Conservation (phyloP, 805 yeast genomes). For the Pichia paraexigua region DNA sequence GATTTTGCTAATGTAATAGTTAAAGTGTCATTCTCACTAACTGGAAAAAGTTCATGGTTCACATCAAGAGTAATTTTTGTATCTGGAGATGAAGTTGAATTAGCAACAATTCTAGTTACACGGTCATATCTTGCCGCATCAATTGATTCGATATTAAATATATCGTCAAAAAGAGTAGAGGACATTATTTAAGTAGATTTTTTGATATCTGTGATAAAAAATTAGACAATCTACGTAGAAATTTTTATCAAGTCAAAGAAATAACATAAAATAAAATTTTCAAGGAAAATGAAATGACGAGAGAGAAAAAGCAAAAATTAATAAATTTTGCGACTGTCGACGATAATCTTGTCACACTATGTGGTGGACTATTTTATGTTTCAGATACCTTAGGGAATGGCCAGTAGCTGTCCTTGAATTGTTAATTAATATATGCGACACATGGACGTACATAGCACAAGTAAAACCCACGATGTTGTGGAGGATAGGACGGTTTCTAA, state of each 20-base stretch:
- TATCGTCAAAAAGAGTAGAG: slow-evolving; percentile 83
- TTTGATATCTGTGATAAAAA: background rate
- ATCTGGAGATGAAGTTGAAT: slow-evolving; percentile 73
- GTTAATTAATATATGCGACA: background rate
- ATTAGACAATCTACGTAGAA: background rate
- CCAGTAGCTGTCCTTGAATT: background rate
- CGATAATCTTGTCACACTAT: background rate
- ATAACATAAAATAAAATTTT: background rate
- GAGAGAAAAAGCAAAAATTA: background rate
- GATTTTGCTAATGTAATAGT: slow-evolving; percentile 83
- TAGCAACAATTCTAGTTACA: slow-evolving; percentile 82
- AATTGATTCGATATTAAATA: slow-evolving; percentile 75
- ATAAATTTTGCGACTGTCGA: background rate
- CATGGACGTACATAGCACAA: background rate
- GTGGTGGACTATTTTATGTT: background rate
- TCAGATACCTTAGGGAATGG: background rate
- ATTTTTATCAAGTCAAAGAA: background rate
- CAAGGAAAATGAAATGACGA: background rate
- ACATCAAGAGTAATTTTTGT: slow-evolving; percentile 81
- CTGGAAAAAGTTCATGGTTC: slow-evolving; percentile 88
- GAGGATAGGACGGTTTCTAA: background rate
- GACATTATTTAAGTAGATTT: slow-evolving; percentile 35
- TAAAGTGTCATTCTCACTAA: slow-evolving; percentile 62
- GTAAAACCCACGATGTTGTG: background rate
- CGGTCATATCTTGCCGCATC: slow-evolving; percentile 89